phyloP scores from a whole-genome alignment of 1,284 basidiomycete genomes.

The Papiliotrema fonsecae region DNA sequence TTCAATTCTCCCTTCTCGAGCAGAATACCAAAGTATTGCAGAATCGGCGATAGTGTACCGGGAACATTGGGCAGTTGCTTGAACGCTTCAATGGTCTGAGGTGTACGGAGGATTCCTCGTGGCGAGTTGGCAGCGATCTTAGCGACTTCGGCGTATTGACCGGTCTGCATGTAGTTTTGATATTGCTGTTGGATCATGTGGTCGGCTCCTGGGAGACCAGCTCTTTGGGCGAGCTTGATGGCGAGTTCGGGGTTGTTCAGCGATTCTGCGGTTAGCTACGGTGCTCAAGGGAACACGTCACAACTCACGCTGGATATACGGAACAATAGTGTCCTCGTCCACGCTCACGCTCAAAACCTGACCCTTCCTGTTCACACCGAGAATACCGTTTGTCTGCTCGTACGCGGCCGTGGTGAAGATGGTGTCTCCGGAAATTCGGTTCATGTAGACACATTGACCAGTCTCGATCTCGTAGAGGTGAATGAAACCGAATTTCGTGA shows the following conservation, averaged over 20 bases:
- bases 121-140: conserved; percentile 98
- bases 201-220: conserved; percentile 96
- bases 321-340: conserved; percentile 93
- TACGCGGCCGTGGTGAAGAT: conserved; percentile 99
- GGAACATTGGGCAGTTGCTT: conserved; percentile 88
- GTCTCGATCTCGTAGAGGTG: conserved; percentile 98
- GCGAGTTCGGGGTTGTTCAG: conserved; percentile 98
- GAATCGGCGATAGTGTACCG: conserved; percentile 89
- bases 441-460: conserved; percentile 99
- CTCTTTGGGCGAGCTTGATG: conserved; percentile 95
- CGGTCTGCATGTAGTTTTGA: conserved; percentile 82
- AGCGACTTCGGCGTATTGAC: conserved; percentile 93
- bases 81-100: conserved; percentile 96
- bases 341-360: conserved; percentile 96
- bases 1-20: conserved; percentile 98
- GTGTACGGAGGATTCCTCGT: conserved; percentile 89
- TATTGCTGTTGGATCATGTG: conserved; percentile 96
- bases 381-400: conserved; percentile 89
- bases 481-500: conserved; percentile 99
- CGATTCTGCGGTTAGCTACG: conserved; percentile 52
- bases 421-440: conserved; percentile 98
- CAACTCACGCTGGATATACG: conserved; percentile 70
- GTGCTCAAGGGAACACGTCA: neutral
- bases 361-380: conserved; percentile 99
- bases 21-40: conserved; percentile 97